A percentile compares a stretch with the other conserved stretches of the same genome.
These are phyloP conservation scores for Cicer chorassanicum DNA, from an alignment of 306 rosid species.

Conservation along the genomic window DNA sequence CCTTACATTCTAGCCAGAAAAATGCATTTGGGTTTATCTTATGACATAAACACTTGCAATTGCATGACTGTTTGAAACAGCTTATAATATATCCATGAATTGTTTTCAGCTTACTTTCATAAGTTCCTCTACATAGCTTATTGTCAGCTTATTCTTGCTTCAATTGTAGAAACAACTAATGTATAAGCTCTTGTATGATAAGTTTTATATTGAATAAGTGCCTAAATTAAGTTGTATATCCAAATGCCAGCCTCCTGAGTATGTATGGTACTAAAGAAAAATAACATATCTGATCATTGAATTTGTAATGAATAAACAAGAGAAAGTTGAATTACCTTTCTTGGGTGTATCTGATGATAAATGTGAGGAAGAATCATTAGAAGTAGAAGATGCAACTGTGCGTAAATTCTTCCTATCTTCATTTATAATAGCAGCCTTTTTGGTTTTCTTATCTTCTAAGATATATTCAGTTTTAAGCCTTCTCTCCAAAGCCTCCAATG, in stretches of 20 bases:
- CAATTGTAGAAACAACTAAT: background rate
- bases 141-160: background rate
- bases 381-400: slow-evolving; percentile 25
- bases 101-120: background rate
- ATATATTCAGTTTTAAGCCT: slow-evolving; percentile 47
- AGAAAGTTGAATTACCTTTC: slow-evolving; percentile 56
- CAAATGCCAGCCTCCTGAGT: background rate
- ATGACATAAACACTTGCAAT: background rate
- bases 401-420: slow-evolving; percentile 44
- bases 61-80: background rate
- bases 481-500: slow-evolving; percentile 81
- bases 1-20: background rate
- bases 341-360: slow-evolving; percentile 40
- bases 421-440: slow-evolving; percentile 16
- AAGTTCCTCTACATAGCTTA: background rate
- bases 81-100: background rate
- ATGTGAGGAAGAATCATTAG: slow-evolving; percentile 41
- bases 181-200: background rate
- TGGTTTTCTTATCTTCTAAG: slow-evolving; percentile 57
- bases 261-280: slow-evolving; percentile 1
- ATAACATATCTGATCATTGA: background rate
- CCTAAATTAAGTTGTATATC: background rate
- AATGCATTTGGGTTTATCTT: background rate
- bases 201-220: background rate
- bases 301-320: background rate